Conservation (phyloP, 768 basidiomycete species). For the Daedaleopsis nitida region DNA sequence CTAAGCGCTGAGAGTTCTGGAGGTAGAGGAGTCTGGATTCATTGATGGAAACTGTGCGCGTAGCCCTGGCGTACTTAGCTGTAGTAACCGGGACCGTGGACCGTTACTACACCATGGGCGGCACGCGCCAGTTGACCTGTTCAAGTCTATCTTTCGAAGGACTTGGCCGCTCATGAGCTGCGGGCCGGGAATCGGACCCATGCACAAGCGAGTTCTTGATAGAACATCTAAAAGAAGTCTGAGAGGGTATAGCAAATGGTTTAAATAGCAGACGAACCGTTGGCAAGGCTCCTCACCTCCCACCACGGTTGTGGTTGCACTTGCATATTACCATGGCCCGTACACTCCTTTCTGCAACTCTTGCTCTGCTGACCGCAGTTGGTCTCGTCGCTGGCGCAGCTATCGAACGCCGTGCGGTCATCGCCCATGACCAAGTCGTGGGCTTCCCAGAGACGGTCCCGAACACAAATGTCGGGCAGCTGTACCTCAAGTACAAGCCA, state of each 20-base stretch:
- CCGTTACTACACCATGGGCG: not conserved
- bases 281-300: not conserved
- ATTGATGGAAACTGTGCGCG: no score
- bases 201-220: not conserved
- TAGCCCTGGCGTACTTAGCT: no score
- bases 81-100: not conserved
- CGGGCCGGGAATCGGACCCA: not conserved
- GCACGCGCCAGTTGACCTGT: not conserved
- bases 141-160: not conserved
- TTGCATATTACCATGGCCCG: not conserved
- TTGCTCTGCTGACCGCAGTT: not conserved
- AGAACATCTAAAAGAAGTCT: not conserved
- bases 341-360: not conserved
- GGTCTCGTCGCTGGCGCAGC: not conserved
- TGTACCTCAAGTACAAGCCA: conserved; percentile 11
- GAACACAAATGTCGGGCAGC: not conserved
- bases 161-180: not conserved
- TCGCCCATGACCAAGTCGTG: conserved; percentile 2
- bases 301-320: not conserved
- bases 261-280: not conserved
- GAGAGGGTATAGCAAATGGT: no score
- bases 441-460: conserved; percentile 8
- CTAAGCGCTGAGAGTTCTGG: no score
- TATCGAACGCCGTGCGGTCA: not conserved
- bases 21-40: no score